A percentile compares a stretch with the other conserved stretches of the same genome.
Evolutionary conservation across 2,329 filamentous ascomycete species (phyloP).

Genomic region (Fusarium sp.): DNA sequence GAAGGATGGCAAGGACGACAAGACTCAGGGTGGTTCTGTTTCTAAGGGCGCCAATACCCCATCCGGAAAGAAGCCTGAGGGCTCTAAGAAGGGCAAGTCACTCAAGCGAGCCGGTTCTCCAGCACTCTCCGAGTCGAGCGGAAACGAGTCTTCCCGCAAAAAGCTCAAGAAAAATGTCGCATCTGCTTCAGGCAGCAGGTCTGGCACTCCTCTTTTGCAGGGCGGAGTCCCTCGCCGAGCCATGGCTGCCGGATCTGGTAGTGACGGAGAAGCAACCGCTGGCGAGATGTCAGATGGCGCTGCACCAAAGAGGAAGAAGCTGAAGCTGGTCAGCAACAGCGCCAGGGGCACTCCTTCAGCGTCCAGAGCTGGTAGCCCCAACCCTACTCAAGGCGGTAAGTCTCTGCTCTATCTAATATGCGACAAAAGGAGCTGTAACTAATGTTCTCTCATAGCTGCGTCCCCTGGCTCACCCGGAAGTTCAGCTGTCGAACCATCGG

Average conservation of each 20-base stretch:
- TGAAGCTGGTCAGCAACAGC: constrained; percentile 65
- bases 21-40: constrained; percentile 67
- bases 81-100: constrained; percentile 67
- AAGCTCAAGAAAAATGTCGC: constrained; percentile 75
- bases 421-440: constrained; percentile 3
- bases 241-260: constrained; percentile 70
- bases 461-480: constrained; percentile 54
- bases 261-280: constrained; percentile 79
- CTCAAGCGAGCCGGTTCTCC: constrained; percentile 90
- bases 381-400: constrained; percentile 58
- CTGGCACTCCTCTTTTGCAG: constrained; percentile 66
- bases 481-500: constrained; percentile 61
- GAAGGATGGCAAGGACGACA: constrained; percentile 62
- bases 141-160: constrained; percentile 88
- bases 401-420: not conserved
- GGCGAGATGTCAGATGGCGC: constrained; percentile 74
- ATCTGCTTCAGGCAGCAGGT: constrained; percentile 65
- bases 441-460: constrained; percentile 43
- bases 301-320: constrained; percentile 65
- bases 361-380: constrained; percentile 74
- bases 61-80: constrained; percentile 60
- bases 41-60: constrained; percentile 76
- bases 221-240: constrained; percentile 56
- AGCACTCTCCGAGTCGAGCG: constrained; percentile 89
- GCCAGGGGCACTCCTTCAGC: constrained; percentile 67